phyloP scores from a whole-genome alignment of 305 asterid species.

The Lippia alba region DNA sequence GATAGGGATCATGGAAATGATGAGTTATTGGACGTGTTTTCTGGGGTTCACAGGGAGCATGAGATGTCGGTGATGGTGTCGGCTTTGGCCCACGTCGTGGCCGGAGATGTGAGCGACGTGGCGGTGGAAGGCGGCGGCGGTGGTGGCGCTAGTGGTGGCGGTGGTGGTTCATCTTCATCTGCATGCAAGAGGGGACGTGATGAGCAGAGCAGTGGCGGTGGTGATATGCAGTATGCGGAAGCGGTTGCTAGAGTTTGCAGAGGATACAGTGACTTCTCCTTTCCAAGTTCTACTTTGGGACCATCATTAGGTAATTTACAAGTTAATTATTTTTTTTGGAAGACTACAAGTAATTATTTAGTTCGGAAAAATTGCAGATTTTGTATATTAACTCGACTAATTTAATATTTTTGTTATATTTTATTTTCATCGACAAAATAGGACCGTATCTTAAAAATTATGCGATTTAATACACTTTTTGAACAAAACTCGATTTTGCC shows the following conservation, averaged over 20 bases:
- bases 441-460: no score
- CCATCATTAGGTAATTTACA: conserved; percentile 39
- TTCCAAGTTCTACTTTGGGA: conserved; percentile 35
- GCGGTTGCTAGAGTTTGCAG: conserved; percentile 38
- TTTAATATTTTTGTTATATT: no score
- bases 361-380: no score
- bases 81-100: conserved; percentile 74
- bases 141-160: conserved; percentile 5
- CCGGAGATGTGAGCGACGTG: conserved; percentile 44
- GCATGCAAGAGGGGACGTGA: conserved; percentile 60
- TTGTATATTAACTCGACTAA: no score
- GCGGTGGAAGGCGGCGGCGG: neutral
- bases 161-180: conserved; percentile 31
- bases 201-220: conserved; percentile 11
- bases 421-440: no score
- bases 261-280: conserved; percentile 33
- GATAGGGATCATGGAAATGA: conserved; percentile 16
- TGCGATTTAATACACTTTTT: no score
- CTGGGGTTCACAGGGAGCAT: conserved; percentile 57
- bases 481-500: no score
- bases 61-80: conserved; percentile 86
- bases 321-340: neutral
- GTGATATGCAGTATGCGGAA: conserved; percentile 11
- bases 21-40: conserved; percentile 41
- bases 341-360: no score